These are phyloP conservation scores for Tilletia setariae DNA, from an alignment of 1,284 basidiomycete species.

Conservation along the genomic window DNA sequence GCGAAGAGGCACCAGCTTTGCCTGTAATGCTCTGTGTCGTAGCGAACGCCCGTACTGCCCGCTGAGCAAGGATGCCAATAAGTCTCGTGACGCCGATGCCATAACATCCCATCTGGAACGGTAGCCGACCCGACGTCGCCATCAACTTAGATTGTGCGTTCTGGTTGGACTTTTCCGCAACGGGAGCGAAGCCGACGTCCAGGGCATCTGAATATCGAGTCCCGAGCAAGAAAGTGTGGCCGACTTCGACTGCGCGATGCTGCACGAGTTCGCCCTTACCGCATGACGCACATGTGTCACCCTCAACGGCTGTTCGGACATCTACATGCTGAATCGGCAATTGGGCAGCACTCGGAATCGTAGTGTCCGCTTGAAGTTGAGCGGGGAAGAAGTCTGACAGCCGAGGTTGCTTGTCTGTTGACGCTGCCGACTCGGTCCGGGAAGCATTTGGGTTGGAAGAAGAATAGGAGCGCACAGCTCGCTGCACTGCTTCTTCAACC, in stretches of 20 bases:
- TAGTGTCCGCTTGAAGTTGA: conserved; percentile 23
- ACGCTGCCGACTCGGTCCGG: neutral
- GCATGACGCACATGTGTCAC: conserved; percentile 42
- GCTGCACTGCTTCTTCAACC: conserved; percentile 30
- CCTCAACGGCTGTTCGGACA: conserved; percentile 26
- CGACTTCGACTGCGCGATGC: conserved; percentile 52
- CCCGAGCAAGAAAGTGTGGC: conserved; percentile 55
- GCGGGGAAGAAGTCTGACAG: conserved; percentile 31
- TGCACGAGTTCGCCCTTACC: conserved; percentile 23
- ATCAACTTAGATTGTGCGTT: neutral
- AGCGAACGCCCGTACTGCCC: conserved; percentile 20
- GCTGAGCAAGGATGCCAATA: conserved; percentile 51
- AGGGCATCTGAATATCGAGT: conserved; percentile 51
- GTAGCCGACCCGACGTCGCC: conserved; percentile 16
- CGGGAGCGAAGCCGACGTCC: conserved; percentile 29
- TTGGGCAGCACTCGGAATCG: conserved; percentile 16
- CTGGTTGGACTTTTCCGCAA: neutral
- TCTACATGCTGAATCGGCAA: conserved; percentile 26
- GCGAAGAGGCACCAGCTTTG: neutral
- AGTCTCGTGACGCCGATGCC: conserved; percentile 55
- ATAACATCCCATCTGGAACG: conserved; percentile 56
- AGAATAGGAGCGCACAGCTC: conserved; percentile 5
- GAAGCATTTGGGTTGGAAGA: neutral
- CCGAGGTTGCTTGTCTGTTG: neutral
- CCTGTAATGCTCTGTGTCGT: conserved; percentile 7